phyloP scores from a whole-genome alignment of 495 filamentous ascomycete genomes.

The Hypoxylon perforatum region DNA sequence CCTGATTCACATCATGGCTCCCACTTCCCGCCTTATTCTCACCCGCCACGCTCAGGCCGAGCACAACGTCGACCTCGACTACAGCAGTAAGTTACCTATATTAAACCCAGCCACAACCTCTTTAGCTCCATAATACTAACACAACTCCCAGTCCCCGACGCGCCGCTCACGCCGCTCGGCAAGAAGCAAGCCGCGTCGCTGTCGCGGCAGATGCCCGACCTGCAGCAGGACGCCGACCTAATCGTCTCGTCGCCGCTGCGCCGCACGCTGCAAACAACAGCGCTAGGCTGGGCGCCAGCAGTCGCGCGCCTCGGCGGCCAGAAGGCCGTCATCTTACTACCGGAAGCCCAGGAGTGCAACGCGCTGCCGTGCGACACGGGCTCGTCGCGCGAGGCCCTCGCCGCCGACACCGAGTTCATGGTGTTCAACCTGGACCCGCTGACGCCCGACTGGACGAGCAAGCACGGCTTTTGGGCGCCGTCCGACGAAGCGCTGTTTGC shows the following conservation, averaged over 20 bases:
- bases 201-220: conserved; percentile 13
- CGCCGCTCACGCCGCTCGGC: conserved; percentile 35
- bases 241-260: conserved; percentile 32
- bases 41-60: conserved; percentile 68
- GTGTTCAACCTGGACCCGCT: conserved; percentile 32
- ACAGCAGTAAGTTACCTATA: conserved; percentile 44
- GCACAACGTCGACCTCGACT: conserved; percentile 58
- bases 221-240: conserved; percentile 27
- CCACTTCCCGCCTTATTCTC: conserved; percentile 61
- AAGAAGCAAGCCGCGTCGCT: conserved; percentile 37
- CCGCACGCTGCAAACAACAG: conserved; percentile 41
- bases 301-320: conserved; percentile 32
- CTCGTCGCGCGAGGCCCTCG: conserved; percentile 34
- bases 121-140: not conserved
- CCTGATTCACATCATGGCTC: conserved; percentile 55
- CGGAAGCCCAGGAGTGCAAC: conserved; percentile 51
- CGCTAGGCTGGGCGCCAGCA: conserved; percentile 31
- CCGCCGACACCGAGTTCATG: conserved; percentile 36
- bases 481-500: conserved; percentile 18
- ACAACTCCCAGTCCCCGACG: conserved; percentile 27
- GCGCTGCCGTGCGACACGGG: conserved; percentile 53
- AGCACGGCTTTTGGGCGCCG: conserved; percentile 35
- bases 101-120: not conserved
- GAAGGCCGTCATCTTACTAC: conserved; percentile 26
- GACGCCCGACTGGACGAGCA: conserved; percentile 40